A percentile compares a stretch with the other conserved stretches of the same genome.
These are phyloP conservation scores for Capronia coronata DNA, from an alignment of 2,329 filamentous ascomycete genomes.

Conservation along the genomic window DNA sequence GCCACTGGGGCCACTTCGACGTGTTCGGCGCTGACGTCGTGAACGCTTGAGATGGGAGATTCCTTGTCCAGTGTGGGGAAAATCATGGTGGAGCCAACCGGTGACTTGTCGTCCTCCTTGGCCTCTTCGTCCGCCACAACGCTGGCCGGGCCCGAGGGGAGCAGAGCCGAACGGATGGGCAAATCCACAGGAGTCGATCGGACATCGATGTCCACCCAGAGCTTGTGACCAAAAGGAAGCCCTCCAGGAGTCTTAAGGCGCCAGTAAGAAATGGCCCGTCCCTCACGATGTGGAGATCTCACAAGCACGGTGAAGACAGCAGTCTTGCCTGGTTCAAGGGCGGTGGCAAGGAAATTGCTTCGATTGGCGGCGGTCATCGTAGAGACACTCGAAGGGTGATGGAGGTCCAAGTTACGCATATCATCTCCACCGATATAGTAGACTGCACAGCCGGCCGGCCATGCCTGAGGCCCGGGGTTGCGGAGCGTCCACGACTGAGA, in stretches of 20 bases:
- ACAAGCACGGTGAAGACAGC: constrained; percentile 77
- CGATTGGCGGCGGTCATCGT: constrained; percentile 73
- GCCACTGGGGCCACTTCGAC: constrained; percentile 30
- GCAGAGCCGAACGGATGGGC: constrained; percentile 24
- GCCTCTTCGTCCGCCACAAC: constrained; percentile 29
- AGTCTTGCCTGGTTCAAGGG: constrained; percentile 66
- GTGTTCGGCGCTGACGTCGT: constrained; percentile 47
- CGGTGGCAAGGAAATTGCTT: constrained; percentile 66
- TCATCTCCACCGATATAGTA: constrained; percentile 91
- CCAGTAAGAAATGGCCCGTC: constrained; percentile 92
- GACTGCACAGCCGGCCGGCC: constrained; percentile 85
- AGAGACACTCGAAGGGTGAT: constrained; percentile 67
- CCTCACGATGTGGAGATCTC: constrained; percentile 68
- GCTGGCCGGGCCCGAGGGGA: constrained; percentile 9
- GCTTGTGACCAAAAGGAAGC: constrained; percentile 77
- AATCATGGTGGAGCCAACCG: constrained; percentile 64
- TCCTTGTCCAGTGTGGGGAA: constrained; percentile 96
- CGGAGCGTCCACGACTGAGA: constrained; percentile 86
- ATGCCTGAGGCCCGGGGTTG: constrained; percentile 70
- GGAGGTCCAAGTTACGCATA: constrained; percentile 85
- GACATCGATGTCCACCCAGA: constrained; percentile 90
- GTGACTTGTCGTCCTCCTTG: constrained; percentile 31
- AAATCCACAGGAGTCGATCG: constrained; percentile 19
- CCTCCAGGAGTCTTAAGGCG: constrained; percentile 77
- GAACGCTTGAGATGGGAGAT: constrained; percentile 73